Percentiles rank a stretch among this genome's conserved stretches.
These are phyloP conservation scores for Hygrocybe punicea DNA, from an alignment of 768 basidiomycete genomes.

Conservation along the genomic window DNA sequence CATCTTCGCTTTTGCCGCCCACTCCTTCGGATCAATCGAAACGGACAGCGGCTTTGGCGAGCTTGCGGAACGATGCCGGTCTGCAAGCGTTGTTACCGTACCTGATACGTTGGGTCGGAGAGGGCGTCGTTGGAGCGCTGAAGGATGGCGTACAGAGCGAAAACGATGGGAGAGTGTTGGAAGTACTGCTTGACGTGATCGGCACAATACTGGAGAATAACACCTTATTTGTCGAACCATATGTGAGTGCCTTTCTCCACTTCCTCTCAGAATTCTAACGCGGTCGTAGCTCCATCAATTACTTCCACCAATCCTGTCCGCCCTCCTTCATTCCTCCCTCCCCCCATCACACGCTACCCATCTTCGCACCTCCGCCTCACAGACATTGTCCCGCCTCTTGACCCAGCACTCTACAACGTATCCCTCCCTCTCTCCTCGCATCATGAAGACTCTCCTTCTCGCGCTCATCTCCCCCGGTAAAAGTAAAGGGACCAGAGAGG, in stretches of 20 bases:
- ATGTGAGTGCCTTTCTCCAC: constrained; percentile 56
- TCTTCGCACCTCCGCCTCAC: constrained; percentile 76
- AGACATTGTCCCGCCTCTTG: constrained; percentile 78
- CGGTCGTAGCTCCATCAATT: constrained; percentile 83
- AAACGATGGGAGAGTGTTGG: constrained; percentile 66
- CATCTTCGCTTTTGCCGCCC: constrained; percentile 75
- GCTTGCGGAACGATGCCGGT: constrained; percentile 85
- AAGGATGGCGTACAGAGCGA: constrained; percentile 56
- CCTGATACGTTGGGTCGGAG: constrained; percentile 90
- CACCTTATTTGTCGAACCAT: constrained; percentile 92
- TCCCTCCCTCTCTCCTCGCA: constrained; percentile 79
- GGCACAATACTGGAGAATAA: constrained; percentile 81
- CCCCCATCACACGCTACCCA: constrained; percentile 67
- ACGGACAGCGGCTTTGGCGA: constrained; percentile 85
- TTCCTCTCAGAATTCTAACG: background rate
- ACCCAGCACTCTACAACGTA: constrained; percentile 86
- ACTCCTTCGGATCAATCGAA: constrained; percentile 58
- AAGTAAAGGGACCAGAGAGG: constrained; percentile 79
- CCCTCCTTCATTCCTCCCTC: constrained; percentile 82
- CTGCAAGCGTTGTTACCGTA: constrained; percentile 90
- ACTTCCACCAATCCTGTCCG: constrained; percentile 87
- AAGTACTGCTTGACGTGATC: constrained; percentile 80
- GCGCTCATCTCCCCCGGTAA: constrained; percentile 74
- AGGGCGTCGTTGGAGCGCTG: constrained; percentile 71
- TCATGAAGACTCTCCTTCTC: constrained; percentile 90